A percentile compares a stretch with the other conserved stretches of the same genome.
Conservation (phyloP, 768 basidiomycete genomes). For the Termitomyces sp. region DNA sequence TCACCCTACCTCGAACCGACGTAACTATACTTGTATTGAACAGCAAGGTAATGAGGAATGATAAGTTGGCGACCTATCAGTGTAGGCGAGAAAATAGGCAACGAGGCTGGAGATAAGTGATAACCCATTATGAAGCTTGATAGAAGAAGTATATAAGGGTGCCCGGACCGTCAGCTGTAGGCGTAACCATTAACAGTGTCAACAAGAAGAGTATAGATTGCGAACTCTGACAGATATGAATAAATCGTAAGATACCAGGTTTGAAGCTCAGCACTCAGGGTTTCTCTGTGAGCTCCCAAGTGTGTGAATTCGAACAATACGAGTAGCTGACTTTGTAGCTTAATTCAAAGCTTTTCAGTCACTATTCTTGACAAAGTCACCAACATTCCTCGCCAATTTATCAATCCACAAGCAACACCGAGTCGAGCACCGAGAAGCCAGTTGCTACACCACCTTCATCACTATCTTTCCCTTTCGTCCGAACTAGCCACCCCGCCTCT, state of each 20-base stretch:
- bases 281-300: neutral
- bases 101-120: neutral
- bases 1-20: too few relatives aligned
- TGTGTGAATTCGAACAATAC: neutral
- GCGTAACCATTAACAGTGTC: neutral
- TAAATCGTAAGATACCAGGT: neutral
- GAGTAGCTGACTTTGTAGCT: neutral
- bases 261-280: neutral
- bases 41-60: neutral
- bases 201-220: neutral
- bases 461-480: constrained; percentile 87
- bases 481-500: constrained; percentile 75
- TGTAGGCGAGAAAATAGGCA: neutral
- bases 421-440: constrained; percentile 75
- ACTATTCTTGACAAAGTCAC: neutral
- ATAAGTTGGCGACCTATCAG: too few relatives aligned
- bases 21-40: neutral
- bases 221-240: neutral
- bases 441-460: constrained; percentile 91
- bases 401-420: constrained; percentile 50
- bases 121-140: too few relatives aligned
- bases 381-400: constrained; percentile 6
- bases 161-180: neutral
- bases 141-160: too few relatives aligned
- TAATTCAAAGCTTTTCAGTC: neutral